Evolutionary conservation across 192 early-diverging fungal genomes (phyloP).

Genomic region (Entomortierella chlamydospora): DNA sequence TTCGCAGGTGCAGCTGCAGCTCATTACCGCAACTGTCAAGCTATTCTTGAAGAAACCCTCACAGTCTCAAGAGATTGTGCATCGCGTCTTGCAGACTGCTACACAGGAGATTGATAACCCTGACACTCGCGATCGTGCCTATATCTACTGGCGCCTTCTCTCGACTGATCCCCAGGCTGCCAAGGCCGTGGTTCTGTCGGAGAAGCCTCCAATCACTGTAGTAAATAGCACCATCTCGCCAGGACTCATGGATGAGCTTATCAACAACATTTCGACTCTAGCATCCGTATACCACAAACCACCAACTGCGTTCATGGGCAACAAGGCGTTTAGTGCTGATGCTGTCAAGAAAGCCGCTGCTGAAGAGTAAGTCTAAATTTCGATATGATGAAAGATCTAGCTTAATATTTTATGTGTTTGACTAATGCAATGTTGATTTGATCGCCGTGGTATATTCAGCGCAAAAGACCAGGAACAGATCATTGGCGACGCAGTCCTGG

Average conservation of each 20-base stretch:
- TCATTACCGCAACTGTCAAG: conserved; percentile 93
- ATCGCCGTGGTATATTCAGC: too few relatives aligned
- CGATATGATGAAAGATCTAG: neutral
- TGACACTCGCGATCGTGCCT: conserved; percentile 96
- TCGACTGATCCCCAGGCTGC: conserved; percentile 96
- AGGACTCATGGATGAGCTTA: conserved; percentile 85
- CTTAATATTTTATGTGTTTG: conserved; percentile 11
- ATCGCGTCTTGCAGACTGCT: conserved; percentile 86
- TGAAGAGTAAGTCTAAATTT: conserved; percentile 42
- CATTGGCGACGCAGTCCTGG: conserved; percentile 52
- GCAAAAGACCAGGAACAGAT: conserved; percentile 60
- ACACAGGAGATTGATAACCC: conserved; percentile 93
- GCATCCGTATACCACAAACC: conserved; percentile 97
- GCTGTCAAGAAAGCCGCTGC: conserved; percentile 61
- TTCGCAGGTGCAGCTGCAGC: conserved; percentile 88
- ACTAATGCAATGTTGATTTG: too few relatives aligned
- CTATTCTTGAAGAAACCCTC: conserved; percentile 93
- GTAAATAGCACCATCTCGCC: conserved; percentile 74
- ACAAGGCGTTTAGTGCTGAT: conserved; percentile 69
- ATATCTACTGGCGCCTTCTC: conserved; percentile 97
- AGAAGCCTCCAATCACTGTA: conserved; percentile 88
- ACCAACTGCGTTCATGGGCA: conserved; percentile 79
- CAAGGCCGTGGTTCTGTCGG: conserved; percentile 89
- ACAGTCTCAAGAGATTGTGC: conserved; percentile 88
- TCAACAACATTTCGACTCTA: conserved; percentile 87